These are phyloP conservation scores for Bertia moriformis DNA, from an alignment of 2,329 filamentous ascomycete genomes.

Conservation along the genomic window DNA sequence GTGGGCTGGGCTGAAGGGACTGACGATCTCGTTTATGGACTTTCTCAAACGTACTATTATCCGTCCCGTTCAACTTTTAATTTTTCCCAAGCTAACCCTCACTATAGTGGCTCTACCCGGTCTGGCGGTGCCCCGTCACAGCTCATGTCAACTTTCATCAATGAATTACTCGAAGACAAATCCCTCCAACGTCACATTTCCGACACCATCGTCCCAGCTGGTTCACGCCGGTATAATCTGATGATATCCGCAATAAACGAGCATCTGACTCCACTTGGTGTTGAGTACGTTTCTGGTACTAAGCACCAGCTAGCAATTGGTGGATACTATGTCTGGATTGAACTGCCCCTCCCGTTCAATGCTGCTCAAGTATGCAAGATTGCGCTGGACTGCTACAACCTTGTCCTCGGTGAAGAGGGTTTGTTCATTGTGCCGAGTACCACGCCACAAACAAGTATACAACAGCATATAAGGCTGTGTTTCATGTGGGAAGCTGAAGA, in stretches of 20 bases:
- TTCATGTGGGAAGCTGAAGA: neutral
- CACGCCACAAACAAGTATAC: too few species aligned
- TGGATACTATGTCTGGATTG: neutral
- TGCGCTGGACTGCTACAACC: neutral
- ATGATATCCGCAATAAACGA: neutral
- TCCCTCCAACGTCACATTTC: neutral
- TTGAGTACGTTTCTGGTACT: neutral
- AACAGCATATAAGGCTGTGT: neutral
- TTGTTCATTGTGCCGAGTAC: neutral
- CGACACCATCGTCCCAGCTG: neutral
- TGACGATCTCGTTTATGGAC: slow-evolving; percentile 39
- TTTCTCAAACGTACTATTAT: slow-evolving; percentile 23
- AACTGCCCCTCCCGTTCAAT: neutral
- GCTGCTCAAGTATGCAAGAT: neutral
- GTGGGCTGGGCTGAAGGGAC: slow-evolving; percentile 81
- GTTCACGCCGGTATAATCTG: neutral
- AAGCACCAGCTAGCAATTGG: neutral
- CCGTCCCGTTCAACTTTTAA: neutral
- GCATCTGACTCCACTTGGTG: neutral
- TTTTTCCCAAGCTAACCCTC: neutral
- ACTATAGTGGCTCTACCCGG: neutral
- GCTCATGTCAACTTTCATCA: neutral
- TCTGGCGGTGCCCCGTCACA: neutral
- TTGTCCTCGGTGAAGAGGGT: neutral
- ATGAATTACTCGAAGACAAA: neutral